Base-by-base conservation (phyloP, 176 grass and related monocot species). In the Tillandsia fasciculata region DNA sequence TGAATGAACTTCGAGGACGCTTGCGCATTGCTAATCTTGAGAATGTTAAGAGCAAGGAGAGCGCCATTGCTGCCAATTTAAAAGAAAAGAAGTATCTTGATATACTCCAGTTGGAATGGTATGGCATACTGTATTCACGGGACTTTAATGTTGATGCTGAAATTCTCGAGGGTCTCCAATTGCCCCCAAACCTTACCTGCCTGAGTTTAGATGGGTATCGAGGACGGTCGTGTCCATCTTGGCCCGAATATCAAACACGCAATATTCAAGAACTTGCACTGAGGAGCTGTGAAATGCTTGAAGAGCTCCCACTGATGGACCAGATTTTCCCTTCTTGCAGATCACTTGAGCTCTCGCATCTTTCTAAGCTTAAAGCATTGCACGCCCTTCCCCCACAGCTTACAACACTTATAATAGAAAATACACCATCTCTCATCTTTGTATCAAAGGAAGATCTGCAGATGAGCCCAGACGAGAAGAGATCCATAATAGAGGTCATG, bases 21-120 rank as follows among this genome's bases (percentile, higher is more conserved):
- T 42, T 83, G 49, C 20, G 10, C 12, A 67, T 83, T 56, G 56
- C 23, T 11, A 77, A 72, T 73, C 57, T 83, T 24, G 80, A 83
- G 67, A 83, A 77, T 66, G 58, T 70, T 7, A 68, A 63, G 26
- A 58, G 12, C 8, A 67, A 65, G 48, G 74, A 22, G 11, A 51
- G 72, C 10, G 74, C 74, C 27, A 83, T 42, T 53, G 67, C 64
- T 61, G 68, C 76, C 0, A 63, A 58, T n/a, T 33, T 83, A 10
- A 50, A 47, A 3, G n/a, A 69, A 3, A 77, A 77, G 69, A 71
- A 52, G 56, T 29, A 83, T 26, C 61, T 83, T 10, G 63, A 52
- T 65, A 53, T 2, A 3, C 77, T 83, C 15, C 49, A 61, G 12
- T 47, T 83, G 2, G 27, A 42, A 22, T 83, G 80, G 80, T n/a